Percentiles rank a stretch among this genome's conserved stretches.
These are phyloP conservation scores for Cystofilobasidium bisporidii DNA, from an alignment of 768 basidiomycete genomes.

Conservation along the genomic window DNA sequence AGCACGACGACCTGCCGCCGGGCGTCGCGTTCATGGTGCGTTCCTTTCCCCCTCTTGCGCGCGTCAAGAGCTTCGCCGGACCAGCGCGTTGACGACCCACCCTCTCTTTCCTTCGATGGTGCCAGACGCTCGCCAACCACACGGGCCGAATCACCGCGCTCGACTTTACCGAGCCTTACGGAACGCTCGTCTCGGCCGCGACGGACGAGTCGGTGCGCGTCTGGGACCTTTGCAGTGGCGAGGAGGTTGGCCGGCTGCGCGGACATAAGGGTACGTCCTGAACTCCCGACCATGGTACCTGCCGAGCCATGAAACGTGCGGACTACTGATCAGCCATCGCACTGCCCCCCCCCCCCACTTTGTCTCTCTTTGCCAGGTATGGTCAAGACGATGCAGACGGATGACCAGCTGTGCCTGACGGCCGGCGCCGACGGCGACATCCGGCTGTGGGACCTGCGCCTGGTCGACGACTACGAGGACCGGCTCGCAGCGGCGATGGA, in stretches of 20 bases:
- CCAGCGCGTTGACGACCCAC: too few species aligned
- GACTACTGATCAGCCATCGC: too few species aligned
- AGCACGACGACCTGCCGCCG: slow-evolving; percentile 87
- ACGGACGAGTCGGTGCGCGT: slow-evolving; percentile 80
- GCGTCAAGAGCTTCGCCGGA: too few species aligned
- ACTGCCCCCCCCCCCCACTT: too few species aligned
- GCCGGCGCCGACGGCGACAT: slow-evolving; percentile 80
- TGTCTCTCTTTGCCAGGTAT: slow-evolving; percentile 33
- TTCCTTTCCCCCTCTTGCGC: slow-evolving; percentile 6
- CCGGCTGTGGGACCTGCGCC: slow-evolving; percentile 80
- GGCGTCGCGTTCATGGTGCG: slow-evolving; percentile 94
- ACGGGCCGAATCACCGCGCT: slow-evolving; percentile 71
- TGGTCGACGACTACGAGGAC: slow-evolving; percentile 61
- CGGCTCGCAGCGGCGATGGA: slow-evolving; percentile 29
- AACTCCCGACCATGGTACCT: not conserved
- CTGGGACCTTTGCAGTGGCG: slow-evolving; percentile 87
- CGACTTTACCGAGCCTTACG: slow-evolving; percentile 95
- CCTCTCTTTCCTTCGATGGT: too few species aligned
- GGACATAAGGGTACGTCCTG: slow-evolving; percentile 56
- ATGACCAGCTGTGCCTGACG: slow-evolving; percentile 79
- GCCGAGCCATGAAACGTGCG: too few species aligned
- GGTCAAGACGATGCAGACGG: slow-evolving; percentile 87
- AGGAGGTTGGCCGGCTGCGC: slow-evolving; percentile 70
- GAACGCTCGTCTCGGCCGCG: slow-evolving; percentile 78
- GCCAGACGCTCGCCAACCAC: slow-evolving; percentile 73